phyloP scores from a whole-genome alignment of 225 moss, liverwort and hornwort genomes.

The Neckera pumila region DNA sequence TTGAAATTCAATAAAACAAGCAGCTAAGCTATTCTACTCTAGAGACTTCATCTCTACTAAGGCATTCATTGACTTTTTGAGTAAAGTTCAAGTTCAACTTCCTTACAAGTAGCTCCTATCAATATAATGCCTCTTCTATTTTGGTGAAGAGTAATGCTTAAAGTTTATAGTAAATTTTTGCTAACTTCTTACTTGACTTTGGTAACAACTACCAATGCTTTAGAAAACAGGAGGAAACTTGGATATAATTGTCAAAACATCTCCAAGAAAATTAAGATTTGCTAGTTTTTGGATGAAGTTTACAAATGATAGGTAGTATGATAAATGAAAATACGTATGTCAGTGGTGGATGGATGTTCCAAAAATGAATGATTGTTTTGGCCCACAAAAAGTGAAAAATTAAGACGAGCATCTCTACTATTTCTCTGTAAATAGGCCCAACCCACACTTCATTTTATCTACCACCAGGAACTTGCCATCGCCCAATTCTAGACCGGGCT shows the following conservation, averaged over 20 bases:
- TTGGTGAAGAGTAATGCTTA: fast-evolving
- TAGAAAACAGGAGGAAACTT: fast-evolving
- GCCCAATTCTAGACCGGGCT: neutral
- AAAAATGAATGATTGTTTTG: neutral
- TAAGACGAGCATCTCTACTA: neutral
- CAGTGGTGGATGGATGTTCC: too few species aligned
- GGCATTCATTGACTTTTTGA: neutral
- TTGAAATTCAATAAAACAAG: neutral
- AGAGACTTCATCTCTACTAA: neutral
- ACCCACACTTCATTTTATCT: fast-evolving
- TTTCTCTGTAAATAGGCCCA: fast-evolving
- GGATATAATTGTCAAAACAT: neutral
- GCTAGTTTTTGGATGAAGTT: neutral
- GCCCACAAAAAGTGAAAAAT: neutral
- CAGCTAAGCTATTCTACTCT: neutral
- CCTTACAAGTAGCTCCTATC: neutral
- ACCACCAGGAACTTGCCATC: fast-evolving
- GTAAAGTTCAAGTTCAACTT: neutral
- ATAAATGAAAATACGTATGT: neutral
- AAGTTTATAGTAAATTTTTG: neutral
- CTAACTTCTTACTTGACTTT: neutral
- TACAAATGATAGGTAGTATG: neutral
- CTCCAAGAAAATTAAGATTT: too few species aligned
- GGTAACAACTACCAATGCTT: neutral
- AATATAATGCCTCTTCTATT: neutral